Evolutionary conservation across 2,329 filamentous ascomycete genomes (phyloP), one percentile per base, ranked within the genome.

Genomic region (Sarocladiaceae sp.): DNA sequence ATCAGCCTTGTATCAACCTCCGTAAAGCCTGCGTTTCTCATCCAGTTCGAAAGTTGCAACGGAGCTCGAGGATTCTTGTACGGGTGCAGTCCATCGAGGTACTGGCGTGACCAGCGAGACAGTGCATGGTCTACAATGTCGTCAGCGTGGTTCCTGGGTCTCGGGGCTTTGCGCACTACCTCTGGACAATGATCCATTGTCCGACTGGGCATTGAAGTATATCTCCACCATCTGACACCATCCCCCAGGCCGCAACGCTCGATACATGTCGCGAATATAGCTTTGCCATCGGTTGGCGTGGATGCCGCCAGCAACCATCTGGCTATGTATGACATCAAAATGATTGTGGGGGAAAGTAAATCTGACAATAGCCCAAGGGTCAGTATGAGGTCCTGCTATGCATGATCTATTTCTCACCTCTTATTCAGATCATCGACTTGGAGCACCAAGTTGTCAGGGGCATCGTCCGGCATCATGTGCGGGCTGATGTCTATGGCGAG

Each of bases 221-320:
- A 90, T 77, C 58, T 95, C 90, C n/a, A 87, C 78, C 74, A 95
- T 82, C 58, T 95, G 88, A 47, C 85, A 76, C 88, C 88, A 95
- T 1, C 90, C 89, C 2, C 82, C 84, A 5, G 81, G 83, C 42
- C 79, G 83, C 50, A 90, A 67, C 9, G 88, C 74, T 18, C 78
- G 73, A 51, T 79, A 76, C 48, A 95, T 85, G 53, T 95, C 90
- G 53, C 72, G 70, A 51, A 95, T 63, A 62, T 94, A 95, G 24
- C 73, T 72, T 45, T 68, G 64, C 90, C 90, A 96, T 60, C 88
- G 76, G 49, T 72, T 67, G 46, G 71, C 67, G 55, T 90, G 74
- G 54, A 95, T 85, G 0, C 87, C 88, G 18, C 79, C 80, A 51
- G 76, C 70, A 61, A 88, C 69, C 63, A 85, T 74, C 52, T 82